Evolutionary conservation across 352 stramenopile species (phyloP).

Genomic region (Phytophthora hibernalis): DNA sequence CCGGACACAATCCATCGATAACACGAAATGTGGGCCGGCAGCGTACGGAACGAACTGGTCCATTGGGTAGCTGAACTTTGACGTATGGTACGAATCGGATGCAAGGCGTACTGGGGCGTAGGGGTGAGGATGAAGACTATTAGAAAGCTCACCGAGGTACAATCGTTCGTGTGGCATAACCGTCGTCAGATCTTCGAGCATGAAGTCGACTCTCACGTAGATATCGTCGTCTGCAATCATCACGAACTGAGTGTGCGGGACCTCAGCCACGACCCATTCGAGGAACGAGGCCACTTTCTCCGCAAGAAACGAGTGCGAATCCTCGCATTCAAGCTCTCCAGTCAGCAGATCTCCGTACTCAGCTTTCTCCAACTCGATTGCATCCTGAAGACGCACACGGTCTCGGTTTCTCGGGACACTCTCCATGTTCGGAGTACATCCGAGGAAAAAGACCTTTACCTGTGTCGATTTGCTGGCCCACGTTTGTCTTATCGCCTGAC

Average conservation of each 20-base stretch:
- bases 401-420: neutral
- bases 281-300: conserved; percentile 40
- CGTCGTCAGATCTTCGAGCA: neutral
- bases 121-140: conserved; percentile 2
- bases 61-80: conserved; percentile 34
- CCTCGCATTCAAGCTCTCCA: conserved; percentile 43
- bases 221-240: conserved; percentile 62
- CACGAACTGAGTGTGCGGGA: conserved; percentile 32
- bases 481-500: conserved; percentile 49
- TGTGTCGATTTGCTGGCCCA: conserved; percentile 31
- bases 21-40: conserved; percentile 42
- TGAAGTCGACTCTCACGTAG: conserved; percentile 40
- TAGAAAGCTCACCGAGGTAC: conserved; percentile 16
- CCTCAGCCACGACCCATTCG: conserved; percentile 9
- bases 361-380: conserved; percentile 33
- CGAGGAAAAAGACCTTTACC: conserved; percentile 47
- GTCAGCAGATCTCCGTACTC: conserved; percentile 47
- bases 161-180: conserved; percentile 2
- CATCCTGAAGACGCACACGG: conserved; percentile 9
- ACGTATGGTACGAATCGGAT: conserved; percentile 20
- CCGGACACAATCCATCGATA: conserved; percentile 53
- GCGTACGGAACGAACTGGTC: conserved; percentile 37
- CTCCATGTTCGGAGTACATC: conserved; percentile 30
- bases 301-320: conserved; percentile 35
- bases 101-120: neutral